phyloP scores from a whole-genome alignment of 305 asterid genomes.

The Withania somnifera region DNA sequence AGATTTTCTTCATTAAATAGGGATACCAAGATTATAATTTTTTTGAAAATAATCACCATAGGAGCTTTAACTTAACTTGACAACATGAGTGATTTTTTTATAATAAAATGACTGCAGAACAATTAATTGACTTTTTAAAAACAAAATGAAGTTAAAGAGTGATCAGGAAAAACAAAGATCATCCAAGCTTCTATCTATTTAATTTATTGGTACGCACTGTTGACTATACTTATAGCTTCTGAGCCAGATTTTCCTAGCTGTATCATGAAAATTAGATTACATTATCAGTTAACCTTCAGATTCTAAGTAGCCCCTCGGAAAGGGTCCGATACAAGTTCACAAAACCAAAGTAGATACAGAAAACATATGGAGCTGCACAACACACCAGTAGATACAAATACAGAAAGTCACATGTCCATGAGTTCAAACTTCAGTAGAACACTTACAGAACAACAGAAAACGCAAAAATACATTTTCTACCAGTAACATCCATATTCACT shows the following conservation, averaged over 20 bases:
- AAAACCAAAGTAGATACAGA: background rate
- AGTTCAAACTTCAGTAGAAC: background rate
- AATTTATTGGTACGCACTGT: no score
- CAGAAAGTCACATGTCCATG: background rate
- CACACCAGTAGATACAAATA: background rate
- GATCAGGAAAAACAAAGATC: no score
- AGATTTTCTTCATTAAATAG: no score
- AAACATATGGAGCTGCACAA: no score
- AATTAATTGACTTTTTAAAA: no score
- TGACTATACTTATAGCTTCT: background rate
- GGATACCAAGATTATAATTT: no score
- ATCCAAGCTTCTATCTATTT: no score
- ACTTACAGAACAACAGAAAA: background rate
- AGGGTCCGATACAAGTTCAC: background rate
- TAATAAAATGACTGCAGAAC: no score
- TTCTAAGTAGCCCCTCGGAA: background rate
- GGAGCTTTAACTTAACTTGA: no score
- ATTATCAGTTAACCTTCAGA: background rate
- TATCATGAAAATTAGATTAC: background rate
- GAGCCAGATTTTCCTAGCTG: background rate
- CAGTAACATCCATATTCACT: background rate
- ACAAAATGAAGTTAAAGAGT: no score
- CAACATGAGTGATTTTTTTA: no score
- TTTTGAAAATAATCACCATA: no score
- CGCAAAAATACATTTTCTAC: background rate